phyloP scores from a whole-genome alignment of 2,329 filamentous ascomycete species.

The Clarireedia paspali region DNA sequence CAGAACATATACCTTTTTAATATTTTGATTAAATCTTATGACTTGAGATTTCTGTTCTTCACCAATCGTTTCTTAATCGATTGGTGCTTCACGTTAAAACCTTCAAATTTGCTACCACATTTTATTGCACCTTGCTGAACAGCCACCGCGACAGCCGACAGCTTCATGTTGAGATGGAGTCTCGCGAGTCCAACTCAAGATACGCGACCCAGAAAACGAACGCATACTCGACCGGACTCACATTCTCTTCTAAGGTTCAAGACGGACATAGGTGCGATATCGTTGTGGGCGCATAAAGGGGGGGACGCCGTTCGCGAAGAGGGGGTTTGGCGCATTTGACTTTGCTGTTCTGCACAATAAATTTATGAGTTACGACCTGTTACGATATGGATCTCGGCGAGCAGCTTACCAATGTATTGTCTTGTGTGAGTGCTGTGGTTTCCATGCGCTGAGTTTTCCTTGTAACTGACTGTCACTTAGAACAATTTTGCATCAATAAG shows the following conservation, averaged over 20 bases:
- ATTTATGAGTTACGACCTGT: constrained; percentile 15
- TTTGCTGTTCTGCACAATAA: neutral
- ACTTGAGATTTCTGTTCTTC: neutral
- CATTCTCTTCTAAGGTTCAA: neutral
- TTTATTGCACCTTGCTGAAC: constrained; percentile 5
- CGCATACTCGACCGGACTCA: neutral
- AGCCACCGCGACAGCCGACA: constrained; percentile 10
- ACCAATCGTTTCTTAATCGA: neutral
- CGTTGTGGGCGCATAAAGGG: constrained; percentile 3
- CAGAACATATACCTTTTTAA: neutral
- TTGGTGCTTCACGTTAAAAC: neutral
- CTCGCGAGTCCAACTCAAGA: constrained; percentile 20
- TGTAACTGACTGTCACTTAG: constrained; percentile 14
- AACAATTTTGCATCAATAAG: constrained; percentile 28
- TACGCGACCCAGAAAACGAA: constrained; percentile 15
- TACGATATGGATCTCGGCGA: constrained; percentile 30
- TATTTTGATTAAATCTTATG: neutral
- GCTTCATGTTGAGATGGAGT: constrained; percentile 27
- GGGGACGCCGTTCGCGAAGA: constrained; percentile 1
- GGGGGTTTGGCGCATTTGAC: constrained; percentile 6
- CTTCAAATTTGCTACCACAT: neutral
- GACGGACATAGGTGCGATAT: constrained; percentile 1
- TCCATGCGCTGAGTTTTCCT: neutral
- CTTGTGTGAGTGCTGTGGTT: constrained; percentile 21
- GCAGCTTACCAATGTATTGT: constrained; percentile 30